Evolutionary conservation across 805 yeast species (phyloP), one percentile per base, ranked within the genome.

Genomic region (Candida khao-thaluensis): DNA sequence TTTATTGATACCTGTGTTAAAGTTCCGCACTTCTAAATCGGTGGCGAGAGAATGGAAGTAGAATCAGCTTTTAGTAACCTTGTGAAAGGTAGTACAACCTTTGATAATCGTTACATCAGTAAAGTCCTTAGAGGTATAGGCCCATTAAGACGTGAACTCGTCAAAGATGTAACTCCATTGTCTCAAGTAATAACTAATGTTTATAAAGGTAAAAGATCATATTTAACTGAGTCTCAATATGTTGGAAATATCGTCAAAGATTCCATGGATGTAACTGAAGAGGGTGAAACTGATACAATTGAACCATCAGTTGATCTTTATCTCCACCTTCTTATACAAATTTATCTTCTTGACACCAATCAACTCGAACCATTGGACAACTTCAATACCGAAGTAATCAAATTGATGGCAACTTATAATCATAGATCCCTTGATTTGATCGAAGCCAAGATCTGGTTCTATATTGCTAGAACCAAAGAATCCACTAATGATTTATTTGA

Each of bases 391-490:
- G 64, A 67, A 37, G 70, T 78, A 30, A 67, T 83, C 40, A 56
- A 66, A 10, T 66, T 80, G 38, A 72, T 88, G 56, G 73, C 76
- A 42, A 60, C 71, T 10, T 83, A 83, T 66, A 88, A 88, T 63
- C 79, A 84, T 48, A 77, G 98, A 48, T 77, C 95, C 4, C 68
- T 91, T 49, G 98, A 93, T 63, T 79, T 85, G 53, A 74, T 93
- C 42, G 80, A 80, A 48, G 93, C 98, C 11, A 91, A 90, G 61
- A 73, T 85, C 44, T 93, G 98, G 98, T 93, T 91, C 59, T 91
- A 89, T 66, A 74, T 85, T 50, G 74, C 82, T 31, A 79, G 95
- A 61, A 76, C 89, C 2, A 78, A 79, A 49, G 98, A 91, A 66
- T 65, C 82, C 40, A 56, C 69, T 21, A 53, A 54, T 20, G 72